Base-by-base conservation (phyloP, 139 green algal genomes). In the Desmodesmus armatus region DNA sequence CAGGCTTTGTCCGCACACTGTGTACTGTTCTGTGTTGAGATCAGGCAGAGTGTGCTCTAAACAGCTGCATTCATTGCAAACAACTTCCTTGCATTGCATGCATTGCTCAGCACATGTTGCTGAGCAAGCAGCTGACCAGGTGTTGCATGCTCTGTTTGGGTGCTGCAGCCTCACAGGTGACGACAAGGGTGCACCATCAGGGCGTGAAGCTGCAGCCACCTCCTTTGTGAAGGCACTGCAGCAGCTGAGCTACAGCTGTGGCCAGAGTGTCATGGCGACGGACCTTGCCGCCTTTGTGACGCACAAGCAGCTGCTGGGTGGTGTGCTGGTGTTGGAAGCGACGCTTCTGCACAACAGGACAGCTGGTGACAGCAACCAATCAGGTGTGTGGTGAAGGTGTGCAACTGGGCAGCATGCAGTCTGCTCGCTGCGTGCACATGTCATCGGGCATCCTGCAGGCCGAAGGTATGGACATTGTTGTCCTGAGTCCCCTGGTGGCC, bases 241-340 rank as follows among this genome's bases (percentile, higher is more conserved):
- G 23, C 70, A 78, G 27, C 65, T 94, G 23, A 90, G 85, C 0
- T 29, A 51, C 5, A 87, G 83, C 9, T 84, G 93, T 25, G 91
- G 91, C 1, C 88, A 94, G 85, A 74, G 69, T 23, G 62, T 91
- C 13, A 85, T 92, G 49, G 88, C 88, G 37, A 63, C 76, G 3
- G 90, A 93, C 72, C 78, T 94, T 71, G 80, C 85, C 0, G 76
- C 90, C 2, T 79, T 93, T 6, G 83, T 91, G 19, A 84, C 83
- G 4, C 90, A 91, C 71, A 90, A 89, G 66, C 79, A 78, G 79
- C 41, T 75, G 79, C 78, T 72, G 25, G 37, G 5, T 43, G 41
- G 71, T 4, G n/a, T n/a, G n/a, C n/a, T n/a, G 15, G 17, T 62
- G 51, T 17, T 62, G 51, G 15, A 13, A 13, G 17, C 15, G 51